phyloP scores from a whole-genome alignment of 176 grass and related monocot species.

The Cenchrus fungigraminus region DNA sequence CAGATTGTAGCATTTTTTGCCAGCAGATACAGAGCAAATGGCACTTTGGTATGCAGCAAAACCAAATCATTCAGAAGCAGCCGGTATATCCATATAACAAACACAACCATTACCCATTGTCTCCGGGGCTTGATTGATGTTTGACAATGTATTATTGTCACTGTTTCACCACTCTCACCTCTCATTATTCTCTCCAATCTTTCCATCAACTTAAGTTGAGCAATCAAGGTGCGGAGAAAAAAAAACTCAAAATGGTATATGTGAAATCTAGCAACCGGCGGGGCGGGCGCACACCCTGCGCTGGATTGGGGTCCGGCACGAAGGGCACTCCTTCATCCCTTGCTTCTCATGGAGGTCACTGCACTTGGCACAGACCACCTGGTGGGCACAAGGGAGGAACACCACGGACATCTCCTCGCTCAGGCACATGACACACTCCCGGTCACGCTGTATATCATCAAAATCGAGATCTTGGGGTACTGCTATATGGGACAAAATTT shows the following conservation, averaged over 20 bases:
- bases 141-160: slow-evolving; percentile 42
- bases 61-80: slow-evolving; percentile 16
- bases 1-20: neutral
- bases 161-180: slow-evolving; percentile 23
- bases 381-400: slow-evolving; percentile 86
- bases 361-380: slow-evolving; percentile 84
- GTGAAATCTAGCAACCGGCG: slow-evolving; percentile 44
- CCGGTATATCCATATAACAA: slow-evolving; percentile 47
- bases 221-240: slow-evolving; percentile 33
- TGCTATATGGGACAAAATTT: slow-evolving; percentile 35
- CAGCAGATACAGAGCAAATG: neutral
- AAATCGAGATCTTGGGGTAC: slow-evolving; percentile 41
- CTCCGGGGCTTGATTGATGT: slow-evolving; percentile 21
- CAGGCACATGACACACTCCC: slow-evolving; percentile 95
- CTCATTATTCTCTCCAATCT: slow-evolving; percentile 63
- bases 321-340: slow-evolving; percentile 95
- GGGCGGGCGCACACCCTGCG: slow-evolving; percentile 66
- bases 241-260: slow-evolving; percentile 48
- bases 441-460: slow-evolving; percentile 80
- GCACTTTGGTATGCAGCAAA: neutral
- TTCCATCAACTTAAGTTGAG: slow-evolving; percentile 54
- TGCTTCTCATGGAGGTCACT: slow-evolving; percentile 86
- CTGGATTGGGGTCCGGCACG: slow-evolving; percentile 82
- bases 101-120: slow-evolving; percentile 40
- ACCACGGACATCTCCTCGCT: slow-evolving; percentile 92